Evolutionary conservation across 805 yeast species (phyloP).

Genomic region (Candida easanensis): DNA sequence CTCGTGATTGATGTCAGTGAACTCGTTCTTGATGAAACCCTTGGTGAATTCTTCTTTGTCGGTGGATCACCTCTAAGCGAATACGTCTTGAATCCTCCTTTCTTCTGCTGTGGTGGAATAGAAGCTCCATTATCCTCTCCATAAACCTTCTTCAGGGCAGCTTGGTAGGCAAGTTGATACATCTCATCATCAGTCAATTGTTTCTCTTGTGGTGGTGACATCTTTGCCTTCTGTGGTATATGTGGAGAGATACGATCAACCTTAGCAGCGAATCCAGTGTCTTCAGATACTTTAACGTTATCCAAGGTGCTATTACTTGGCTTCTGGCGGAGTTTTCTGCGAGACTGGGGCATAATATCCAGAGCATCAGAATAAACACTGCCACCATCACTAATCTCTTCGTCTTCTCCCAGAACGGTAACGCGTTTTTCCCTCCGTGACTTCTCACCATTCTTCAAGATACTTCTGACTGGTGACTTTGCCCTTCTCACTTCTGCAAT

Average conservation of each 20-base stretch:
- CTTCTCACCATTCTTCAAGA: constrained; percentile 13
- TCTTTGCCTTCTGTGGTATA: not conserved
- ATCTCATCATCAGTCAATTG: constrained; percentile 35
- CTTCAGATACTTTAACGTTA: constrained; percentile 14
- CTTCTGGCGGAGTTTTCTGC: constrained; percentile 4
- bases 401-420: constrained; percentile 14
- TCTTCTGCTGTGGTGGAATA: constrained; percentile 4
- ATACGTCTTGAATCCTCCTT: constrained; percentile 17
- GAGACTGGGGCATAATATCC: constrained; percentile 16
- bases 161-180: constrained; percentile 52
- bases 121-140: constrained; percentile 31
- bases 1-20: constrained; percentile 13
- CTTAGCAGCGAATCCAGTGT: constrained; percentile 5
- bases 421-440: constrained; percentile 10
- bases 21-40: constrained; percentile 12
- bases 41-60: constrained; percentile 1
- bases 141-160: constrained; percentile 56
- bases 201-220: not conserved
- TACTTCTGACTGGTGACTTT: constrained; percentile 16
- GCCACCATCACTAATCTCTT: constrained; percentile 23
- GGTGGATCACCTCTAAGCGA: constrained; percentile 16
- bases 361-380: constrained; percentile 25
- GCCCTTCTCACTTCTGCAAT: constrained; percentile 3
- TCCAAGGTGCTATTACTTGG: constrained; percentile 9
- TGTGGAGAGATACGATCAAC: constrained; percentile 1